Evolutionary conservation across 768 basidiomycete genomes (phyloP), one percentile per base, ranked within the genome.

Genomic region (Rhizopogon salebrosus): DNA sequence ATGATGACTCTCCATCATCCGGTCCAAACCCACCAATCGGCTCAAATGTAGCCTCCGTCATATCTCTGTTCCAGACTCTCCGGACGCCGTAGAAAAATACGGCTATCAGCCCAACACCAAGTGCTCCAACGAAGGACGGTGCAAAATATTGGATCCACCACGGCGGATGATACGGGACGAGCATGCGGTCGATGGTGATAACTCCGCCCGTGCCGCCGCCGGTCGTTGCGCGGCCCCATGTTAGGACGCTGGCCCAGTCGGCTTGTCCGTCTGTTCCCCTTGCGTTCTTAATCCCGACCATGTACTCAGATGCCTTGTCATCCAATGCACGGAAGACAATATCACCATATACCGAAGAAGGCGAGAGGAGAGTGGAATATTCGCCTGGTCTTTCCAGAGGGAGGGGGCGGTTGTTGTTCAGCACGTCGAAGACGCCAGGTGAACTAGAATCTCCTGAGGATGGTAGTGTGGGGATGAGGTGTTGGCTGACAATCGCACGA

Each of bases 21-120:
- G 72, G 72, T 34, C 76, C 79, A 66, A 89, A 91, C 34, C 92
- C 91, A 41, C 92, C 93, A 35, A 88, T 70, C 22, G 94, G 92
- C 65, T 95, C 93, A 67, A 92, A 97, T 35, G 90, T 93, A 34
- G 91, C 87, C 67, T 92, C 88, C 29, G 83, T 87, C 51, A 81
- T 81, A 65, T 91, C 89, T 61, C 76, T 69, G 57, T 76, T 75
- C 90, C 91, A 94, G 48, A 90, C 65, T 50, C 73, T 69, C 53
- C 82, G 73, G 20, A 89, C 83, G n/a, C 77, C 84, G 63, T 82
- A 82, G 69, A 92, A 89, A 67, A 93, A 87, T 9, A 71, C 62
- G 55, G 81, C 77, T 55, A 92, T 89, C 9, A 81, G 55, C 26
- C 80, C 38, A 26, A 87, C 62, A 5, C 87, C 90, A 23, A 82